Evolutionary conservation across 2,329 filamentous ascomycete genomes (phyloP).

Genomic region (Eutypella sp.): DNA sequence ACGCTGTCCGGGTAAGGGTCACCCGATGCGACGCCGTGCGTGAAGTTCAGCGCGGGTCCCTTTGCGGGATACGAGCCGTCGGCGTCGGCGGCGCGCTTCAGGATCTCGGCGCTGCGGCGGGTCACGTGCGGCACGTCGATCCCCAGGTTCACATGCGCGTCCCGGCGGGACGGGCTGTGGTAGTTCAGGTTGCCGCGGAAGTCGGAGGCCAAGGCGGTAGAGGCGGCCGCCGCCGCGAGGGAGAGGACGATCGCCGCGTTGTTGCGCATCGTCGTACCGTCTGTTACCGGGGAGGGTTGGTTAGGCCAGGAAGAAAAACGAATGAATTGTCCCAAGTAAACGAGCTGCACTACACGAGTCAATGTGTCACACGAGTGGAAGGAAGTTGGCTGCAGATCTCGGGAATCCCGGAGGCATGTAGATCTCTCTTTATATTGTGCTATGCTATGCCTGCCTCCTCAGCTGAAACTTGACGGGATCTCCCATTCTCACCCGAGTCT

Average conservation of each 20-base stretch:
- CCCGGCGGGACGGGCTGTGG: slow-evolving; percentile 59
- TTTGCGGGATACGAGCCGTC: slow-evolving; percentile 33
- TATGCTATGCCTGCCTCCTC: neutral
- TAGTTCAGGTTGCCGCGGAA: slow-evolving; percentile 58
- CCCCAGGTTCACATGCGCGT: slow-evolving; percentile 58
- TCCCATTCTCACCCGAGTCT: too few species aligned
- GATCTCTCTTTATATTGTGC: neutral
- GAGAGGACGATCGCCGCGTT: slow-evolving; percentile 1
- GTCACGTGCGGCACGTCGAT: slow-evolving; percentile 59
- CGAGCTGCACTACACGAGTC: neutral
- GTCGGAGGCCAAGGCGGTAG: slow-evolving; percentile 7
- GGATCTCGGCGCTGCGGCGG: slow-evolving; percentile 47
- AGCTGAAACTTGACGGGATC: too few species aligned
- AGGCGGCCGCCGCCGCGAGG: slow-evolving; percentile 3
- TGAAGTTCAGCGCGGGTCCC: slow-evolving; percentile 61
- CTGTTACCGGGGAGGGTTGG: too few species aligned
- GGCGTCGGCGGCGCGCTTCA: slow-evolving; percentile 36
- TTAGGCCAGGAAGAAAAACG: too few species aligned
- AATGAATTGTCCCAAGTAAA: too few species aligned
- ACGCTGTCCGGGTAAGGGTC: slow-evolving; percentile 53
- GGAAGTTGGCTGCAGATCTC: neutral
- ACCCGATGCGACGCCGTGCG: slow-evolving; percentile 53
- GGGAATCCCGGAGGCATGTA: neutral
- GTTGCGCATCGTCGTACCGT: neutral
- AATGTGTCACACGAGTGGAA: neutral